Conservation (phyloP, 306 rosid genomes). For the Pyrus pyrifolia region DNA sequence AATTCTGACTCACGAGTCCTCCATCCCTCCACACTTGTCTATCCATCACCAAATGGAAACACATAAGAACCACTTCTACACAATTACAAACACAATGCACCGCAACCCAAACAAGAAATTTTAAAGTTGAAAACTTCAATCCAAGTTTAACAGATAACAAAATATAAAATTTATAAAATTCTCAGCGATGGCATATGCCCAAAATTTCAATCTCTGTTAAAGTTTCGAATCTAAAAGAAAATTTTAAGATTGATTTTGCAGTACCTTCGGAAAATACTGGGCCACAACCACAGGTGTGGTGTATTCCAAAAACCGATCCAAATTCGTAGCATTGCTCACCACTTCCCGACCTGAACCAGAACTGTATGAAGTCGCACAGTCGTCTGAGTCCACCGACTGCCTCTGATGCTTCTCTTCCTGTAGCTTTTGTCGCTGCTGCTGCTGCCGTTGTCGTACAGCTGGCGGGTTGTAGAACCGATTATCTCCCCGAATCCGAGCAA, state of each 20-base stretch:
- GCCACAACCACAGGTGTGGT: conserved; percentile 64
- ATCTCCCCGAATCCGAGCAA: conserved; percentile 59
- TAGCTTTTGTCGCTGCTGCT: conserved; percentile 14
- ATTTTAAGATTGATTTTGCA: background rate
- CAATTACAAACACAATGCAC: background rate
- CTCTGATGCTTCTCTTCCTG: conserved; percentile 22
- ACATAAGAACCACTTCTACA: background rate
- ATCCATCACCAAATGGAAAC: conserved; percentile 15
- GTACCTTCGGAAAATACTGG: conserved; percentile 57
- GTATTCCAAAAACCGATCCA: conserved; percentile 73
- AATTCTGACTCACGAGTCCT: conserved; percentile 37
- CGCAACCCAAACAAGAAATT: background rate
- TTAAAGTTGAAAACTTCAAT: background rate
- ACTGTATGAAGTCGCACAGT: conserved; percentile 44
- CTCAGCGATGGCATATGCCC: background rate
- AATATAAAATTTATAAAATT: background rate
- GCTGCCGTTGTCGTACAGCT: conserved; percentile 60
- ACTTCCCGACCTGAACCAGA: conserved; percentile 54
- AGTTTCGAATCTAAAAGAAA: no score
- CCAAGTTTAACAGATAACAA: background rate
- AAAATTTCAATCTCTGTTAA: background rate
- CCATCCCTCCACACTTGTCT: conserved; percentile 60
- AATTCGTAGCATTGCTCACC: conserved; percentile 51
- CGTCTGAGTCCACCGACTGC: conserved; percentile 36
- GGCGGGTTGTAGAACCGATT: conserved; percentile 84